Evolutionary conservation across 306 rosid genomes (phyloP), one percentile per base, ranked within the genome.

Genomic region (Trichosanthes truncata): DNA sequence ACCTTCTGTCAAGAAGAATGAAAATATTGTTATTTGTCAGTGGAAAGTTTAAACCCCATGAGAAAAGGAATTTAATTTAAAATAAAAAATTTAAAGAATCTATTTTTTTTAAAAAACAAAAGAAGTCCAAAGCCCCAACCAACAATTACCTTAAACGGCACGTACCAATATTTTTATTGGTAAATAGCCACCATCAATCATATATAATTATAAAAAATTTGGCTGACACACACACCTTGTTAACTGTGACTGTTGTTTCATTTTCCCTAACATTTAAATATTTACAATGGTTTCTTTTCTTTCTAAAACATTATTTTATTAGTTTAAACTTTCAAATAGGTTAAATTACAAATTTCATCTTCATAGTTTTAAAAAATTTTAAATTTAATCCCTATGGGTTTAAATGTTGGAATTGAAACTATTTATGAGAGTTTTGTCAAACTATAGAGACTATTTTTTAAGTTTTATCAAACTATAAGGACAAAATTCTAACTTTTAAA

Each of bases 71-170:
- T 73, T 46, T 25, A 26, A 26, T 23, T 46, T 11, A 72, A 46
- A 48, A 6, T 45, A 6, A 62, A 56, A n/a, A 72, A 25, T 38
- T n/a, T 23, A 23, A 41, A 5, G 4, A 23, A 48, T 13, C n/a
- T 48, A 26, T 73, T 46, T 40, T 21, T 29, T 60, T 6, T 6
- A 60, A 26, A 11, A 2, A 23, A 48, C 8, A 73, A 48, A 29
- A 72, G n/a, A 71, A 25, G 55, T 72, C 23, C 77, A 73, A 73
- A 48, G 33, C 59, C 21, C 23, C 35, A 73, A 73, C 77, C 18
- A 73, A 73, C 43, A 26, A 68, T 46, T 15, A 9, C 77, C 77
- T 73, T 73, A 73, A 73, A 73, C 77, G 77, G 77, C 77, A 73
- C 77, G 77, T 45, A 73, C 60, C 8, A 9, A 73, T 69, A 4